Evolutionary conservation across 1,139 yeast genomes (phyloP).

Genomic region (Hansenula anomala): DNA sequence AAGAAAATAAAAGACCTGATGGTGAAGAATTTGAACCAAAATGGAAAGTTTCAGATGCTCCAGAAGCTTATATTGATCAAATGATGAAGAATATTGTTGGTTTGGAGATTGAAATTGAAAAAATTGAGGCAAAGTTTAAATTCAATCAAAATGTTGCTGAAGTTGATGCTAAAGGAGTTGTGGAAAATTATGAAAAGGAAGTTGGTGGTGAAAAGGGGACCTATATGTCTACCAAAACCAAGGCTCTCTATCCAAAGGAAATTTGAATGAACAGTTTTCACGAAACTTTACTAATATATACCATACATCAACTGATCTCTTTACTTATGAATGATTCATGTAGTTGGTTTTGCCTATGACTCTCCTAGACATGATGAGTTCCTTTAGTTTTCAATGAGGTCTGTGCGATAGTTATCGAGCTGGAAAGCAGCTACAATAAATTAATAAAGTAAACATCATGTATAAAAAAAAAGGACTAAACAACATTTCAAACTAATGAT

Average conservation of each 20-base stretch:
- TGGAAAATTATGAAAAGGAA: slow-evolving; percentile 35
- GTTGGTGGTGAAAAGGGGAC: slow-evolving; percentile 18
- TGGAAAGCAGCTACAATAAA: too few relatives aligned
- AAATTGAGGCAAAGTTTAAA: slow-evolving; percentile 55
- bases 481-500: too few relatives aligned
- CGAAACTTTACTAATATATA: too few relatives aligned
- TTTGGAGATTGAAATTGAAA: slow-evolving; percentile 45
- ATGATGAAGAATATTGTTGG: slow-evolving; percentile 57
- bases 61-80: slow-evolving; percentile 40
- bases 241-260: slow-evolving; percentile 1
- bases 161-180: slow-evolving; percentile 48
- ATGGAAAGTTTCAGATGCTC: slow-evolving; percentile 61
- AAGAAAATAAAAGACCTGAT: slow-evolving; percentile 35
- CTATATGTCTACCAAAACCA: slow-evolving; percentile 11
- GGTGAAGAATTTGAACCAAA: slow-evolving; percentile 24
- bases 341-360: too few relatives aligned
- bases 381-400: too few relatives aligned
- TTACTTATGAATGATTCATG: too few relatives aligned
- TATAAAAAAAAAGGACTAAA: too few relatives aligned
- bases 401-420: too few relatives aligned
- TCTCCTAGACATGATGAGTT: too few relatives aligned
- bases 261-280: too few relatives aligned
- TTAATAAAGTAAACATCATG: too few relatives aligned
- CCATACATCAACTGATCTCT: too few relatives aligned
- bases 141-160: slow-evolving; percentile 48